Evolutionary conservation across 305 asterid species (phyloP).

Genomic region (Solanum hybrid): DNA sequence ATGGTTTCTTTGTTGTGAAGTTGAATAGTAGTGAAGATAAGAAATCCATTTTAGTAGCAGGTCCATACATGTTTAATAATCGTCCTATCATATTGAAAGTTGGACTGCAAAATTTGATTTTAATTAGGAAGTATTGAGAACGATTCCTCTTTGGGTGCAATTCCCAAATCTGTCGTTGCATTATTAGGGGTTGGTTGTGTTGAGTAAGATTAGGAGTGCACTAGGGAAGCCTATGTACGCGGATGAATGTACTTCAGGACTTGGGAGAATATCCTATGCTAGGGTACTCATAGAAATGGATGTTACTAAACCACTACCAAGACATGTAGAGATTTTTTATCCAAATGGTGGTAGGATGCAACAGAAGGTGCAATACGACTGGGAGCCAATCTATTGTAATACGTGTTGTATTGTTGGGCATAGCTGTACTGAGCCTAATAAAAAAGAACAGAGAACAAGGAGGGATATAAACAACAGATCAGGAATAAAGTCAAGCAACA

Average conservation of each 20-base stretch:
- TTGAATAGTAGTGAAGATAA: background rate
- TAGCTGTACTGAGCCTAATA: background rate
- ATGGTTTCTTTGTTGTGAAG: background rate
- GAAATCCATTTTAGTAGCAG: background rate
- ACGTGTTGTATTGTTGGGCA: background rate
- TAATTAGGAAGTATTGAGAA: background rate
- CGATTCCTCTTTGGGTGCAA: background rate
- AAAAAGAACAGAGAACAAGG: background rate
- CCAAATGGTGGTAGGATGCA: background rate
- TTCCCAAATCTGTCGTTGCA: background rate
- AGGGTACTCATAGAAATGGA: background rate
- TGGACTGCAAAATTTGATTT: background rate
- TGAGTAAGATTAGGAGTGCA: background rate
- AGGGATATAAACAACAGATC: background rate
- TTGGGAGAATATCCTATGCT: background rate
- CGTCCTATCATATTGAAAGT: background rate
- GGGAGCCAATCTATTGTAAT: background rate
- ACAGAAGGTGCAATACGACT: background rate
- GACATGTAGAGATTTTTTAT: background rate
- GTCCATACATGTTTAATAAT: background rate
- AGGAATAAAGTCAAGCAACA: too few relatives aligned
- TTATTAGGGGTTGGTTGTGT: background rate
- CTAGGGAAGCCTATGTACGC: background rate
- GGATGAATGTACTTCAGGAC: background rate
- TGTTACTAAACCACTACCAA: background rate